phyloP scores from a whole-genome alignment of 345 rosid species.

The Aethionema arabicum region DNA sequence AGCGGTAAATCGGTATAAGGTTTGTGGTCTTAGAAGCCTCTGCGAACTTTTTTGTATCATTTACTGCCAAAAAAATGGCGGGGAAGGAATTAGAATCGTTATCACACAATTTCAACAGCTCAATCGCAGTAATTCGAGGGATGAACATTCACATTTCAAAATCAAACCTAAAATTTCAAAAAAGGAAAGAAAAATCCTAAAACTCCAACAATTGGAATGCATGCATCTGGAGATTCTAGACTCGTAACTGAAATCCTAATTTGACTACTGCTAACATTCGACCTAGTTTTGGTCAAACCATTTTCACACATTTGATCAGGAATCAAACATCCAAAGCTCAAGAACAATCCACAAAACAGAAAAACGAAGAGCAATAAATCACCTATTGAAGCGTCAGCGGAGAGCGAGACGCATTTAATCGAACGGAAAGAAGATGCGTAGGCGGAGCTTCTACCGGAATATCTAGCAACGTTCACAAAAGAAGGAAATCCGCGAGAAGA shows the following conservation, averaged over 20 bases:
- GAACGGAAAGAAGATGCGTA: conserved; percentile 32
- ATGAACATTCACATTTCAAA: conserved; percentile 2
- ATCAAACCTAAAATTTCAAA: conserved; percentile 5
- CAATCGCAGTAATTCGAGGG: background rate
- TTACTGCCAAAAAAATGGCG: conserved; percentile 36
- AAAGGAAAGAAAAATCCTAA: background rate
- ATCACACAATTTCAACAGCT: background rate
- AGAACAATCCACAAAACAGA: background rate
- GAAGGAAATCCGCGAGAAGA: conserved; percentile 25
- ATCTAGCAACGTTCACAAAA: conserved; percentile 28
- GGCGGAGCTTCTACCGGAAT: conserved; percentile 25
- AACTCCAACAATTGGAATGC: background rate
- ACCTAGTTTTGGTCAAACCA: background rate
- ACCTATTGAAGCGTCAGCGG: conserved; percentile 41
- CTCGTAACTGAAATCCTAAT: background rate
- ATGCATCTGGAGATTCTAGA: background rate
- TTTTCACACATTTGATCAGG: conserved; percentile 31
- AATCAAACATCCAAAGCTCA: conserved; percentile 27
- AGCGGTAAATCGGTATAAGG: conserved; percentile 62
- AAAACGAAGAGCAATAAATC: conserved; percentile 21
- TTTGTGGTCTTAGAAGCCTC: conserved; percentile 68
- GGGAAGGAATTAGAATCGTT: conserved; percentile 1
- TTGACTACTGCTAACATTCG: background rate
- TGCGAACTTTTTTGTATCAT: conserved; percentile 42
- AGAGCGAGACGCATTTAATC: conserved; percentile 42